phyloP scores from a whole-genome alignment of 768 basidiomycete species.

The Lactifluus subvellereus region DNA sequence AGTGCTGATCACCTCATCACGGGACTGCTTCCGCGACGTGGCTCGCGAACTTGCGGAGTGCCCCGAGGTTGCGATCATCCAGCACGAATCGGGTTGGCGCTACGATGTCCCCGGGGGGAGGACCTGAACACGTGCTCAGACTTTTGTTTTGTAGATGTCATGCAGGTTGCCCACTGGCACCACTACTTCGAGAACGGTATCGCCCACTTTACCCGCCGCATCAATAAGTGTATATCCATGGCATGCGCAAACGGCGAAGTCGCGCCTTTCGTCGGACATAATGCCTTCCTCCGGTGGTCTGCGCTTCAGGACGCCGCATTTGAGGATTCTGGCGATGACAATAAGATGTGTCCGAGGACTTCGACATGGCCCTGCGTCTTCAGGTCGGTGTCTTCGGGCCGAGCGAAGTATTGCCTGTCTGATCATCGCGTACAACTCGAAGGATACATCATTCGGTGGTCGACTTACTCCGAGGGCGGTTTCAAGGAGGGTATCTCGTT shows the following conservation, averaged over 20 bases:
- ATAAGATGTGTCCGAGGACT: slow-evolving; percentile 74
- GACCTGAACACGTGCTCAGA: neutral
- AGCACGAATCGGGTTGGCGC: slow-evolving; percentile 69
- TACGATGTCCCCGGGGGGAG: neutral
- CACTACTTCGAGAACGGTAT: slow-evolving; percentile 92
- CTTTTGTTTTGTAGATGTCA: slow-evolving; percentile 51
- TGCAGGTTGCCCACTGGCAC: slow-evolving; percentile 84
- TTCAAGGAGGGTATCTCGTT: slow-evolving; percentile 92
- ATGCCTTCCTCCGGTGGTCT: slow-evolving; percentile 85
- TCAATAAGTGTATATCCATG: slow-evolving; percentile 80
- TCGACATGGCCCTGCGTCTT: slow-evolving; percentile 71
- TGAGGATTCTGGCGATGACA: slow-evolving; percentile 55
- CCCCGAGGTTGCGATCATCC: slow-evolving; percentile 82
- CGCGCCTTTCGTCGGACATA: slow-evolving; percentile 81
- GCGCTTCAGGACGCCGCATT: slow-evolving; percentile 85
- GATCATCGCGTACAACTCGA: slow-evolving; percentile 30
- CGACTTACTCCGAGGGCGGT: slow-evolving; percentile 75
- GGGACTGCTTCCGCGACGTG: slow-evolving; percentile 88
- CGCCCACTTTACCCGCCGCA: slow-evolving; percentile 79
- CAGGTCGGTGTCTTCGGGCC: slow-evolving; percentile 29
- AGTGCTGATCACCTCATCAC: neutral
- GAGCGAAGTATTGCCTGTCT: neutral
- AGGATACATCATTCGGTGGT: slow-evolving; percentile 75
- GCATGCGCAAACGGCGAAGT: slow-evolving; percentile 77
- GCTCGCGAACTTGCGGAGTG: slow-evolving; percentile 78